A percentile compares a stretch with the other conserved stretches of the same genome.
Evolutionary conservation across 345 rosid species (phyloP).

Genomic region (Atalantia buxifolia): DNA sequence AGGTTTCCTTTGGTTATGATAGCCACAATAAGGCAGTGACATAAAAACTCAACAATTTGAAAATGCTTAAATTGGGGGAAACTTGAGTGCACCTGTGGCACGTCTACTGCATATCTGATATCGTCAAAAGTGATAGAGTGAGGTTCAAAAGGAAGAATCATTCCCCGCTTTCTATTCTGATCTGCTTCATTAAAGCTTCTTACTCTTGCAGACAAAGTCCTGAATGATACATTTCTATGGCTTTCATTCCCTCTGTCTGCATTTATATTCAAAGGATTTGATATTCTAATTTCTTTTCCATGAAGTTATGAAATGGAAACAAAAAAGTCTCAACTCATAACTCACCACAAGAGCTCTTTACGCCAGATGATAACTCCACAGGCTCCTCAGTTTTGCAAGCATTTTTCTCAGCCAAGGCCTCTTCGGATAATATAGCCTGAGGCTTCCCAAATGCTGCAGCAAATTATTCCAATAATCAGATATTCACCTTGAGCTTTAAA

Average conservation of each 20-base stretch:
- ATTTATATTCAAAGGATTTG: constrained; percentile 4
- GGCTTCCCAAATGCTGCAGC: constrained; percentile 61
- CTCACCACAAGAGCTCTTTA: constrained; percentile 31
- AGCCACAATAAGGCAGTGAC: neutral
- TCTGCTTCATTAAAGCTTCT: constrained; percentile 26
- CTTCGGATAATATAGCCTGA: constrained; percentile 49
- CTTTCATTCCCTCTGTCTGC: constrained; percentile 33
- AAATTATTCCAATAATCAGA: constrained; percentile 13
- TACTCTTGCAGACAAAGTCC: constrained; percentile 34
- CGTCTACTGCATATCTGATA: constrained; percentile 56
- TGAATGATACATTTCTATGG: constrained; percentile 22
- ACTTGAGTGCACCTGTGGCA: constrained; percentile 51
- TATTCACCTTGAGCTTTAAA: neutral
- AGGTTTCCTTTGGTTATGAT: neutral
- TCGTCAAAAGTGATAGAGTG: constrained; percentile 56
- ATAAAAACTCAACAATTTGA: neutral
- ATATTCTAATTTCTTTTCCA: neutral
- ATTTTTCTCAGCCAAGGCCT: constrained; percentile 39
- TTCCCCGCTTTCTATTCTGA: constrained; percentile 42
- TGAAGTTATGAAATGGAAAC: neutral
- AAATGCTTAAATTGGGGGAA: neutral
- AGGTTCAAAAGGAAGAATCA: constrained; percentile 69
- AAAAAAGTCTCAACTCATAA: neutral
- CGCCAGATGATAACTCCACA: constrained; percentile 34
- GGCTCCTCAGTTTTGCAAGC: constrained; percentile 27